A percentile compares a stretch with the other conserved stretches of the same genome.
phyloP scores from a whole-genome alignment of 2,329 filamentous ascomycete species.

The Neurospora sp. region DNA sequence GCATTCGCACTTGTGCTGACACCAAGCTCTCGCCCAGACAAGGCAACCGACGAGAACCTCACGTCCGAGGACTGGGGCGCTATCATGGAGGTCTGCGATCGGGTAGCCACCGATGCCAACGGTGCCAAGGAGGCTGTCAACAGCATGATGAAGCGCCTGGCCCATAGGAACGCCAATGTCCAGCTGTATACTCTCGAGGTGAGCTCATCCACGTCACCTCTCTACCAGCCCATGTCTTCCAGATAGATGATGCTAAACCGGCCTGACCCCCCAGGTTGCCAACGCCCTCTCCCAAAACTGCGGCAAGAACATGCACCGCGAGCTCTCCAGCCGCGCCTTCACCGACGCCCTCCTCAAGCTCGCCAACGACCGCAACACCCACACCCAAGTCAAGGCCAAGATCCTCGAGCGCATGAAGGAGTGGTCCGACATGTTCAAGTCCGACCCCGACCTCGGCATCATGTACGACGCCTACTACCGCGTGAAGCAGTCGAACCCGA shows the following conservation, averaged over 20 bases:
- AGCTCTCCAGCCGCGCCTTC: slow-evolving; percentile 82
- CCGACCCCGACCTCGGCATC: slow-evolving; percentile 84
- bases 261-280: slow-evolving; percentile 48
- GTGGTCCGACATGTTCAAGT: slow-evolving; percentile 90
- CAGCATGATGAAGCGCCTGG: slow-evolving; percentile 82
- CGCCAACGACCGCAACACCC: slow-evolving; percentile 89
- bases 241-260: neutral
- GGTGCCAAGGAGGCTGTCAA: slow-evolving; percentile 76
- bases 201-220: slow-evolving; percentile 12
- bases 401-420: slow-evolving; percentile 94
- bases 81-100: slow-evolving; percentile 55
- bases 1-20: slow-evolving; percentile 9
- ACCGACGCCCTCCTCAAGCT: slow-evolving; percentile 88
- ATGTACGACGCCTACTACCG: slow-evolving; percentile 94
- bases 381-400: slow-evolving; percentile 93
- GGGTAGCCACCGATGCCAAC: slow-evolving; percentile 42
- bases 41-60: slow-evolving; percentile 94
- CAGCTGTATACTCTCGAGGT: slow-evolving; percentile 91
- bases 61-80: slow-evolving; percentile 67
- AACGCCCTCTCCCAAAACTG: slow-evolving; percentile 92
- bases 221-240: neutral
- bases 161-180: slow-evolving; percentile 90
- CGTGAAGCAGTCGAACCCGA: slow-evolving; percentile 76
- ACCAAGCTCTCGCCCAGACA: slow-evolving; percentile 31
- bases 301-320: slow-evolving; percentile 74